Conservation (phyloP, 371 early-diverging fungal genomes). For the Mucor circinelloides region DNA sequence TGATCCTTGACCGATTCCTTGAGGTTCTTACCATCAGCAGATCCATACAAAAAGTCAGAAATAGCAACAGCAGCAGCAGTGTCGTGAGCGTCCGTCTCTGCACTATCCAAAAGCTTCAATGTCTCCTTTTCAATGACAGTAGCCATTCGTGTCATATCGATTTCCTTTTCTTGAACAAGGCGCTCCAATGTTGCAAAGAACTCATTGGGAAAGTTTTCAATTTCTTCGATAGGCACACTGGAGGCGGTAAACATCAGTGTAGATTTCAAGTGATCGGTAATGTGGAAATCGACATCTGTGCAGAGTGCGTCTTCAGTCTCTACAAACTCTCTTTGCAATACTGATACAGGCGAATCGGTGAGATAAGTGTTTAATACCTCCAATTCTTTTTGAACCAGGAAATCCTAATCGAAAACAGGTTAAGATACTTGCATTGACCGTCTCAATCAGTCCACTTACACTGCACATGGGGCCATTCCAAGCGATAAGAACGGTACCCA, state of each 20-base stretch:
- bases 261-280: slow-evolving; percentile 57
- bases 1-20: slow-evolving; percentile 52
- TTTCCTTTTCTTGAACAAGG: slow-evolving; percentile 53
- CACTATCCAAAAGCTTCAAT: slow-evolving; percentile 49
- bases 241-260: slow-evolving; percentile 56
- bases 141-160: slow-evolving; percentile 69
- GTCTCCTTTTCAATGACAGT: slow-evolving; percentile 63
- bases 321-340: slow-evolving; percentile 69
- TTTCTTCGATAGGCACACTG: slow-evolving; percentile 66
- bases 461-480: slow-evolving; percentile 67
- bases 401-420: slow-evolving; percentile 31
- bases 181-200: slow-evolving; percentile 53
- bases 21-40: slow-evolving; percentile 55
- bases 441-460: slow-evolving; percentile 32
- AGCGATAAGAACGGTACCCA: slow-evolving; percentile 61
- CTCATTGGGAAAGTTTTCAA: slow-evolving; percentile 52
- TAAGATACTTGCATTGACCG: not conserved
- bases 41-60: slow-evolving; percentile 65
- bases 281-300: slow-evolving; percentile 63
- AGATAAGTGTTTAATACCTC: slow-evolving; percentile 56
- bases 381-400: slow-evolving; percentile 44
- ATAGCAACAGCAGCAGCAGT: slow-evolving; percentile 50
- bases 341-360: slow-evolving; percentile 68
- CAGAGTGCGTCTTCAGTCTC: slow-evolving; percentile 71
- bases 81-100: slow-evolving; percentile 53